Evolutionary conservation across 106 monocot species (phyloP).

Genomic region (Dendrobium catenatum): DNA sequence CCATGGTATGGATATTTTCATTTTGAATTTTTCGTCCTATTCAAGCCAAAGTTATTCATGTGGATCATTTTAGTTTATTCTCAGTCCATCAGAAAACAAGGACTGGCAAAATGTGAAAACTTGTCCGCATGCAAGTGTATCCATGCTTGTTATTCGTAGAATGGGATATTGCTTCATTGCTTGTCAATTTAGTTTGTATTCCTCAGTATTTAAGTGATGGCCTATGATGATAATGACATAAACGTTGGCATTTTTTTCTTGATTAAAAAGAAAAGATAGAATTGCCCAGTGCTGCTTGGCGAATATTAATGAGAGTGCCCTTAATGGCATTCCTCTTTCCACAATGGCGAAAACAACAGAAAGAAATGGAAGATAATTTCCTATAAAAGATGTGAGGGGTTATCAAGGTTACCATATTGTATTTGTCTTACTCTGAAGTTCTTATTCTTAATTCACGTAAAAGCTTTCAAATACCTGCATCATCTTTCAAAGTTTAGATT

Average conservation of each 20-base stretch:
- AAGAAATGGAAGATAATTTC: too few species aligned
- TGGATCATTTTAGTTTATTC: neutral
- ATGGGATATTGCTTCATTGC: neutral
- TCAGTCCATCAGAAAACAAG: neutral
- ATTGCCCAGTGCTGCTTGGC: neutral
- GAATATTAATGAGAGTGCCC: neutral
- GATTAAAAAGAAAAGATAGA: neutral
- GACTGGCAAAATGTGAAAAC: neutral
- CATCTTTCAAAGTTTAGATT: too few species aligned
- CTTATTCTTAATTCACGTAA: too few species aligned
- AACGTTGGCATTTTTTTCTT: neutral
- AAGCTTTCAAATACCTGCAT: too few species aligned
- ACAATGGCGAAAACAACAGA: neutral
- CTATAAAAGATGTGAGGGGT: too few species aligned
- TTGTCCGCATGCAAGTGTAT: neutral
- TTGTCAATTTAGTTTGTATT: neutral
- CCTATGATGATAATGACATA: neutral
- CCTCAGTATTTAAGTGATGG: neutral
- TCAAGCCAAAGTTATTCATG: neutral
- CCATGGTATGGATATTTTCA: constrained; percentile 38
- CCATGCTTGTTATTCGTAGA: neutral
- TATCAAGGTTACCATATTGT: too few species aligned
- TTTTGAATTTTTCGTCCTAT: neutral
- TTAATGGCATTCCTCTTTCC: neutral
- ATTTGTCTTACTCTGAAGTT: too few species aligned